Evolutionary conservation across 179 eudicot genomes (phyloP), one percentile per base, ranked within the genome.

Genomic region (Nepenthes alata): DNA sequence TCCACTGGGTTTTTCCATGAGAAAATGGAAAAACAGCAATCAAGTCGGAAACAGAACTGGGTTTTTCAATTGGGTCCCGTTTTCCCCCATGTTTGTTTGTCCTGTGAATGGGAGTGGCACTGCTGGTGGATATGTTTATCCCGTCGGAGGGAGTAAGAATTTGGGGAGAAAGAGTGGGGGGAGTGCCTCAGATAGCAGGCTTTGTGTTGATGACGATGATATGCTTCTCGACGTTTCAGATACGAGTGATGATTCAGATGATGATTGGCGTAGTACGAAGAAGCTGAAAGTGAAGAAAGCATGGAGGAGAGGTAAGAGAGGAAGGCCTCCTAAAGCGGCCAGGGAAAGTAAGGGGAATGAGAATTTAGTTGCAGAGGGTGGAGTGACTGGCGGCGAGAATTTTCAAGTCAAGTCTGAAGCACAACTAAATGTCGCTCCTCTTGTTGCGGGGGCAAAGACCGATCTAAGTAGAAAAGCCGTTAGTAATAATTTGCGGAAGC

Each of bases 1-100:
- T 69, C 98, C 98, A 3, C 36, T 91, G 58, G 98, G 87, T 65
- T 79, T 84, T 72, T 84, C 95, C 1, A 67, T 74, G 81, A 61
- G 78, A 7, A 66, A 74, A 61, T 79, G 85, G 91, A 80, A 77
- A 70, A 66, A 15, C 10, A 71, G 57, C 1, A 67, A 67, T 65
- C 59, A 59, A n/a, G 11, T 11, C 58, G 59, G 53, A 57, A 71
- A 69, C 16, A 61, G 61, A 15, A 73, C 69, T 47, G 78, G 75
- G 59, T 68, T 66, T 56, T 60, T 81, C 6, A 71, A 62, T 56
- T 91, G 98, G 98, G 75, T 81, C 3, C 98, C 98, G 0, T 91
- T 91, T 70, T 83, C 96, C 8, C 85, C 95, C 11, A 88, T 86
- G 89, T 79, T 84, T 74, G 59, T 82, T 64, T 69, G 70, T 59